phyloP scores from a whole-genome alignment of 495 filamentous ascomycete genomes.

The Aspergillus mulundensis region DNA sequence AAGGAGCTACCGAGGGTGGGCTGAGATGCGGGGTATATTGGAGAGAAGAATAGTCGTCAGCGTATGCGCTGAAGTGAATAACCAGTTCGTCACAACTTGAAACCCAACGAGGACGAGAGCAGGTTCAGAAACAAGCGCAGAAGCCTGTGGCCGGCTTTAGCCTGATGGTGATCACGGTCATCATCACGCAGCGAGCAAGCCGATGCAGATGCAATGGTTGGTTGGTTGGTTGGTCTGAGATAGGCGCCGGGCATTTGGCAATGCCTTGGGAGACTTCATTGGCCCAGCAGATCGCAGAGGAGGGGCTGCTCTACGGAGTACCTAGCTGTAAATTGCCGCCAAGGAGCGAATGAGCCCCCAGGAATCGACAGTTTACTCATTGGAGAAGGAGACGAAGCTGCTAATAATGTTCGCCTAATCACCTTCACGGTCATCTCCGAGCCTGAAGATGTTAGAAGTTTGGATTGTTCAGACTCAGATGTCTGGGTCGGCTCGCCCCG shows the following conservation, averaged over 20 bases:
- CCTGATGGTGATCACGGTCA: conserved; percentile 4
- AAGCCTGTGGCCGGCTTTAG: neutral
- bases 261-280: conserved; percentile 17
- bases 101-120: neutral
- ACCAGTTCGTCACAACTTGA: neutral
- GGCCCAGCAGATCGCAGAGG: conserved; percentile 10
- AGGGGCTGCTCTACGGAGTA: neutral
- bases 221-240: conserved; percentile 12
- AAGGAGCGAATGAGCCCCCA: conserved; percentile 6
- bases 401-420: neutral
- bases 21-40: conserved; percentile 9
- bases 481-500: conserved; percentile 14
- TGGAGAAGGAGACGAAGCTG: no score
- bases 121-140: neutral
- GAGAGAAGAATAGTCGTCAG: conserved; percentile 2
- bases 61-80: neutral
- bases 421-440: neutral
- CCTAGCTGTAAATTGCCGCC: conserved; percentile 3
- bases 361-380: neutral
- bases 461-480: neutral
- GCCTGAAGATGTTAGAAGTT: neutral
- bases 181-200: conserved; percentile 20
- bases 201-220: conserved; percentile 18
- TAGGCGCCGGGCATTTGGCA: conserved; percentile 19
- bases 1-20: conserved; percentile 5